Evolutionary conservation across 1,139 yeast genomes (phyloP).

Genomic region (Pneumocystis carinii): DNA sequence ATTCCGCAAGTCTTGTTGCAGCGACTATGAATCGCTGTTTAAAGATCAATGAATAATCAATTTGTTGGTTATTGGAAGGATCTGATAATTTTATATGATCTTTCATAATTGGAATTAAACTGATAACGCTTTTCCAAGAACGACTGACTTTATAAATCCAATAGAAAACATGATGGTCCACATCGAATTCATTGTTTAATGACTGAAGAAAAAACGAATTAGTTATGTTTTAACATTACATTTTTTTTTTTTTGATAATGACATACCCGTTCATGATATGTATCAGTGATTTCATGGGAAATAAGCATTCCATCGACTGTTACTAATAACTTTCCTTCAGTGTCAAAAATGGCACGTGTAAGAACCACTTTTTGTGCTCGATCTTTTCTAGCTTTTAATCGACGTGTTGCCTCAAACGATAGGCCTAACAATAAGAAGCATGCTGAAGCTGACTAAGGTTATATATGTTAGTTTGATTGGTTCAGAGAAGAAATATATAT

Average conservation of each 20-base stretch:
- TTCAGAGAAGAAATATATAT: not conserved
- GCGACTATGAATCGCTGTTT: slow-evolving; percentile 8
- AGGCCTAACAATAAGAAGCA: slow-evolving; percentile 1
- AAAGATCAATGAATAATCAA: slow-evolving; percentile 2
- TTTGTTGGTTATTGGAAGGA: not conserved
- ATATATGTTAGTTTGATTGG: not conserved
- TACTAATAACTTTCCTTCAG: slow-evolving; percentile 5
- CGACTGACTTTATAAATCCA: slow-evolving; percentile 7
- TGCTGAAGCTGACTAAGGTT: not conserved
- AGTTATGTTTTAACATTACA: not conserved
- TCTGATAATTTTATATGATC: not conserved
- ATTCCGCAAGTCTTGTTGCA: slow-evolving; percentile 5
- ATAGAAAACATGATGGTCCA: slow-evolving; percentile 1
- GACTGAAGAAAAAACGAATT: not conserved
- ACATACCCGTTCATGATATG: not conserved
- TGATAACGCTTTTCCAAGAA: slow-evolving; percentile 3
- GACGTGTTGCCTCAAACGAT: not conserved
- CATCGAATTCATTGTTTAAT: slow-evolving; percentile 1
- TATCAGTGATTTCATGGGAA: slow-evolving; percentile 3
- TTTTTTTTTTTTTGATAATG: not conserved
- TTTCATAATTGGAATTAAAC: slow-evolving; percentile 1
- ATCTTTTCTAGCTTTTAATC: not conserved
- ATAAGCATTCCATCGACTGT: slow-evolving; percentile 5
- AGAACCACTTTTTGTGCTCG: slow-evolving; percentile 7
- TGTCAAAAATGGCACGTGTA: slow-evolving; percentile 4